Conservation (phyloP, 306 rosid species). For the Cucurbita pepo region DNA sequence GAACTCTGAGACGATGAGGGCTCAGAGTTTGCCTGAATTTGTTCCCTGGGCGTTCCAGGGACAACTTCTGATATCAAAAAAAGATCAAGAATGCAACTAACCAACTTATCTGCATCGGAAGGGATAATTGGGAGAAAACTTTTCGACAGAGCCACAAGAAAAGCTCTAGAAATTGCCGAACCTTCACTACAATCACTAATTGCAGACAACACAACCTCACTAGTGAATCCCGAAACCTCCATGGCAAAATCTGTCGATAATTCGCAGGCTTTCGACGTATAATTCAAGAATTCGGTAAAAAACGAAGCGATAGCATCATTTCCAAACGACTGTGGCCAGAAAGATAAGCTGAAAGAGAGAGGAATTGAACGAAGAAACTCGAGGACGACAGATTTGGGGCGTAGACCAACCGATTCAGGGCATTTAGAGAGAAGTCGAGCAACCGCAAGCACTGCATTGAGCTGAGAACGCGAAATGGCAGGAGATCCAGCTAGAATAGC, state of each 20-base stretch:
- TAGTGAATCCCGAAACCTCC: slow-evolving; percentile 40
- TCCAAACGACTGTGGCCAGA: slow-evolving; percentile 71
- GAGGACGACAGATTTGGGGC: slow-evolving; percentile 47
- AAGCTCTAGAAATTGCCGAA: slow-evolving; percentile 49
- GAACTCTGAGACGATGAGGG: slow-evolving; percentile 66
- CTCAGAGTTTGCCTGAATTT: slow-evolving; percentile 24
- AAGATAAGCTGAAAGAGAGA: slow-evolving; percentile 40
- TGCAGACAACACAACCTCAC: slow-evolving; percentile 44
- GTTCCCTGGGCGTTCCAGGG: slow-evolving; percentile 32
- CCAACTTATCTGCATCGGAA: slow-evolving; percentile 41
- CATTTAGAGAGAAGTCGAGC: slow-evolving; percentile 70
- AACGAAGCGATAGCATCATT: slow-evolving; percentile 44
- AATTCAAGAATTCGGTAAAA: slow-evolving; percentile 43
- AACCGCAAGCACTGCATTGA: slow-evolving; percentile 83
- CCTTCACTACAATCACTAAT: slow-evolving; percentile 23
- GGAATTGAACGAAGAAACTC: slow-evolving; percentile 74
- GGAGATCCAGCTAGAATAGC: slow-evolving; percentile 53
- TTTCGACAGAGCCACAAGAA: slow-evolving; percentile 48
- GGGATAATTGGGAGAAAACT: slow-evolving; percentile 49
- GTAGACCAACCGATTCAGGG: slow-evolving; percentile 47
- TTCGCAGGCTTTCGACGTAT: slow-evolving; percentile 39
- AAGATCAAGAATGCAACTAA: slow-evolving; percentile 46
- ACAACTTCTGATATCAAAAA: slow-evolving; percentile 24
- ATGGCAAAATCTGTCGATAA: slow-evolving; percentile 51
- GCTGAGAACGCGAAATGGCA: slow-evolving; percentile 75